Evolutionary conservation across 2,329 filamentous ascomycete genomes (phyloP), one percentile per base, ranked within the genome.

Genomic region (Botryotinia narcissicola): DNA sequence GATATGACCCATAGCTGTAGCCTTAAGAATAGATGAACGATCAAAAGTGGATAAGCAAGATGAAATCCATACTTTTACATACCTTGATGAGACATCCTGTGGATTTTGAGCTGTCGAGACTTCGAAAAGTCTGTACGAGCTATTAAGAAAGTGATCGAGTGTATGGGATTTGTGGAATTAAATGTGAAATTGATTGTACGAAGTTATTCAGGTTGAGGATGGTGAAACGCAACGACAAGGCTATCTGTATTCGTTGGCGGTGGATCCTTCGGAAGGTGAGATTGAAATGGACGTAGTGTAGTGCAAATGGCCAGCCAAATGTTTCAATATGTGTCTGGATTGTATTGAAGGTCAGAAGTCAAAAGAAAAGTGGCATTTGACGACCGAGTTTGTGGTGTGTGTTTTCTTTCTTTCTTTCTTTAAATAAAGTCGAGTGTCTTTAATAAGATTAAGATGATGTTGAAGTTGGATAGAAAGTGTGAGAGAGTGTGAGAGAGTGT

Each of bases 51-150:
- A 25, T 32, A 61, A 51, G 10, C 22, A 54, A 22, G 46, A 35
- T 44, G 61, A 59, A 46, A 60, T 16, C n/a, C 37, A 62, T 25
- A 29, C 37, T 54, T 60, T 60, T 37, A 51, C 71, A 60, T 73
- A 73, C 71, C 71, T 73, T 73, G 71, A 69, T 44, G 10, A 44
- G 64, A 42, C 71, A 73, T 73, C 29, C 51, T 69, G 63, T 48
- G 35, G 40, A 29, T 44, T 59, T 42, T 32, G 37, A 46, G 51
- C 40, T 48, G 62, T 12, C 37, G 37, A 71, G 69, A 46, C 51
- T 25, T 42, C 16, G 12, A n/a, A 9, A 32, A 42, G 46, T 42
- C 46, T 42, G 25, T 57, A 42, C 25, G n/a, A 54, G 35, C 25
- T n/a, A 29, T 51, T 1, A 12, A 37, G 22, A 54, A 29, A 35